Evolutionary conservation across 208 protist species (phyloP), one percentile per base, ranked within the genome.

Genomic region (Porcisia deanei): DNA sequence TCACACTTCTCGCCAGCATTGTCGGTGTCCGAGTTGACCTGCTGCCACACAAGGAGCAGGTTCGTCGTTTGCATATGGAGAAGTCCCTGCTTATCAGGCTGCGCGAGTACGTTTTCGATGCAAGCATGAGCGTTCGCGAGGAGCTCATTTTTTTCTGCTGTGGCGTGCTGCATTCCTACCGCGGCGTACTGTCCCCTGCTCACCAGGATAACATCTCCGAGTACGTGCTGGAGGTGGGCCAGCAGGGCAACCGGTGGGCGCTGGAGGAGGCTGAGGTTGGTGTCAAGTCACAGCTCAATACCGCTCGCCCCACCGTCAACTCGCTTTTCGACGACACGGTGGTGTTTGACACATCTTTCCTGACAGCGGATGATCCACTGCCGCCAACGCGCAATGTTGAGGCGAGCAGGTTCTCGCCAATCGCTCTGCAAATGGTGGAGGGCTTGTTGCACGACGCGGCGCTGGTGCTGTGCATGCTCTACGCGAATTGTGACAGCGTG

Each of bases 121-220:
- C 91, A 34, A 97, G 93, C 81, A 91, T 95, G 81, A 91, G 77
- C 77, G 90, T 97, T 22, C 88, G 93, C 14, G 84, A 94, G 74
- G 93, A 97, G 87, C 83, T 97, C 65, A 91, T 94, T 69, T 95
- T 90, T 81, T 95, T 96, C 81, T 85, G 84, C 68, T 89, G 83
- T 73, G 82, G 88, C 55, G 79, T 96, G 8, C 76, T 97, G n/a
- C 86, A 93, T 82, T 76, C 85, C 61, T 96, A 96, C 81, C 81
- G 67, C 75, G 80, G 66, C 73, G 80, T 71, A 43, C 71, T 86
- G 69, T 43, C 81, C 18, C n/a, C 58, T 25, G 67, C 59, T 47
- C 37, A 78, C 75, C 70, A 66, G 18, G 81, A 70, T 73, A 82
- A 70, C 66, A 85, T 89, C 25, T 60, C 77, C 77, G 88, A 88